These are phyloP conservation scores for Penicillium psychrofluorescens DNA, from an alignment of 495 filamentous ascomycete species.

Conservation along the genomic window DNA sequence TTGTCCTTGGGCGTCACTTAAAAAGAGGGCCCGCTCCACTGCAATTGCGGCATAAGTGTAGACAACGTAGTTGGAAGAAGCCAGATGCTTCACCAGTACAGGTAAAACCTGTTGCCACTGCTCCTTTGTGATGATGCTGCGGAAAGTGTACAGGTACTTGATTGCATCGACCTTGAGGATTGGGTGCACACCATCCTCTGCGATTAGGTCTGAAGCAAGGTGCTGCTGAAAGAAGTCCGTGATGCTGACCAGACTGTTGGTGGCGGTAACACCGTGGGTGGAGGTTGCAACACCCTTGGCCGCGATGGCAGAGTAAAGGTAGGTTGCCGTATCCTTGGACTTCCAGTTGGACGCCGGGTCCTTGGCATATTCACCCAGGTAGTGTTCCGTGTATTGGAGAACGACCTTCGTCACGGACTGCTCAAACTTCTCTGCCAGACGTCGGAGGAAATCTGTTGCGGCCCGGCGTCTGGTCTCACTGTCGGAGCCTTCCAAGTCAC, in stretches of 20 bases:
- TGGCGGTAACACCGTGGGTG: conserved; percentile 79
- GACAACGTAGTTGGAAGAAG: conserved; percentile 82
- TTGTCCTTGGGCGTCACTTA: conserved; percentile 63
- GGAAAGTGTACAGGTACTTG: conserved; percentile 93
- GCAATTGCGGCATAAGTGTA: conserved; percentile 96
- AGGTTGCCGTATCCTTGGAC: conserved; percentile 93
- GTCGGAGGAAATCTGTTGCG: conserved; percentile 86
- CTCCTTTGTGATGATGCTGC: conserved; percentile 76
- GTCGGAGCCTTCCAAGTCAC: conserved; percentile 93
- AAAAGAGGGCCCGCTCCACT: conserved; percentile 78
- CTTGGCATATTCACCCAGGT: conserved; percentile 60
- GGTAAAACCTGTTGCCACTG: conserved; percentile 87
- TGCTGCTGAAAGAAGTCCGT: conserved; percentile 89
- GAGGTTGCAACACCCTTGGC: conserved; percentile 82
- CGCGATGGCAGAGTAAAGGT: conserved; percentile 89
- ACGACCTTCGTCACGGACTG: conserved; percentile 73
- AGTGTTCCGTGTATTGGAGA: conserved; percentile 72
- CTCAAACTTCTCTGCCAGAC: conserved; percentile 84
- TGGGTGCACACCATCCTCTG: conserved; percentile 57
- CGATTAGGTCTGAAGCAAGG: conserved; percentile 74
- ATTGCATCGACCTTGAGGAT: conserved; percentile 96
- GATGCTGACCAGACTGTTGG: conserved; percentile 75
- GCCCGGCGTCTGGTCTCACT: conserved; percentile 86
- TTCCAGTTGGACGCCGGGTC: conserved; percentile 77
- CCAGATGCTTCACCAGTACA: conserved; percentile 82